Base-by-base conservation (phyloP, 2,329 filamentous ascomycete species). In the Raffaelea deltoideospora region DNA sequence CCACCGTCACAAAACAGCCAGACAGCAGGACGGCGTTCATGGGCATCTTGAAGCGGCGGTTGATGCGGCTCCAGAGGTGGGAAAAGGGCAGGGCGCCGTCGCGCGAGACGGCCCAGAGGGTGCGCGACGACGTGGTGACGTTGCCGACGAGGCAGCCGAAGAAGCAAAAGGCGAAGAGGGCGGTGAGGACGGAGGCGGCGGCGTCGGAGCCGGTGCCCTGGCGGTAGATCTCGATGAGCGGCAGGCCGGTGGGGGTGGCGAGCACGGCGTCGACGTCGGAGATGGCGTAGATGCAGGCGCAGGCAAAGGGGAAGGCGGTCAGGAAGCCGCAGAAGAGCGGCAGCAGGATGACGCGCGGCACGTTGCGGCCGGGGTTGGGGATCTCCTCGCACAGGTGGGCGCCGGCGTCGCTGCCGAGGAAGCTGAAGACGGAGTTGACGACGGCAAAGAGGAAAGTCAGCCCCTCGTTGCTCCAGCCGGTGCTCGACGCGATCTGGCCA, bases 41-140 rank as follows among this genome's bases (percentile, higher is more conserved):
- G 0, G 50, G 50, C 21, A 53, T 49, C 27, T 48, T 26, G 11
- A 51, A 53, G 3, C 3, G 33, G 0, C 39, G 15, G 32, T 48
- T 43, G 3, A 53, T 33, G 0, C 30, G 39, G 15, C 41, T 43
- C 50, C 49, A 53, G 13, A 49, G 22, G 1, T 42, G 34, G 1
- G 48, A 51, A 10, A 47, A 47, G 7, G 50, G 50, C 14, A 53
- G 28, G 2, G 46, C 44, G 1, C 43, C 43, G 26, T 53, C 49
- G 9, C 50, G 42, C 10, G 49, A 49, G 15, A 40, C 35, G 10
- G 41, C 38, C 41, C 41, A 43, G 3, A 43, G 35, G 11, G 33
- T 37, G 18, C 41, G 41, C 10, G 38, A 40, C 14, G 41, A 40
- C 7, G 38, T 37, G 4, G 38, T 43, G 10, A 40, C 41, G 24